Conservation (phyloP, 139 green algal species). For the Bryopsis sp. region DNA sequence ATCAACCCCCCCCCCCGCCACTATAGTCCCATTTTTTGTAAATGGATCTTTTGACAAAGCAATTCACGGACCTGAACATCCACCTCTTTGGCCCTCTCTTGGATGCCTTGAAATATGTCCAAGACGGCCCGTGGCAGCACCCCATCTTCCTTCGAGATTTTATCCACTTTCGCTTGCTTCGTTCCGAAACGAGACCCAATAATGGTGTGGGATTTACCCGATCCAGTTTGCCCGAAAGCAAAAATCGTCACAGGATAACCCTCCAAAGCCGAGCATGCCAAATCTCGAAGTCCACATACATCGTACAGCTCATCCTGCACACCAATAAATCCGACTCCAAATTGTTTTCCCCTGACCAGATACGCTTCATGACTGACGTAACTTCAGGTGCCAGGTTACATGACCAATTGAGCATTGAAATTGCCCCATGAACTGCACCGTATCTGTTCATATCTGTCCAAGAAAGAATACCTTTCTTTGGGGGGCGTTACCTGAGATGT, state of each 20-base stretch:
- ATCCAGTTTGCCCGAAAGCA: conserved; percentile 55
- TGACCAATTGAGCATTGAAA: too few relatives aligned
- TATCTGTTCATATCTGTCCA: too few relatives aligned
- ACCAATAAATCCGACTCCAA: not conserved
- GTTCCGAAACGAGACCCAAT: conserved; percentile 45
- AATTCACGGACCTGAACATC: not conserved
- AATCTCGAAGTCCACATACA: conserved; percentile 38
- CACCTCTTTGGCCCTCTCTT: not conserved
- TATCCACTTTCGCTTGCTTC: not conserved
- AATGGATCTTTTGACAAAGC: too few relatives aligned
- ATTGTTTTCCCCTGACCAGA: not conserved
- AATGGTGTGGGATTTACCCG: conserved; percentile 76
- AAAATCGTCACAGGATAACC: conserved; percentile 60
- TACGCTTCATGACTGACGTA: too few relatives aligned
- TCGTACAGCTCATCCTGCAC: conserved; percentile 38
- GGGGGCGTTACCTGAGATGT: conserved; percentile 3
- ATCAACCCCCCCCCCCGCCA: too few relatives aligned
- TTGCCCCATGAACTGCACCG: too few relatives aligned
- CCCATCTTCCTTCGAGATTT: conserved; percentile 32
- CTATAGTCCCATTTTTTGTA: too few relatives aligned
- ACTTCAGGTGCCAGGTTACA: too few relatives aligned
- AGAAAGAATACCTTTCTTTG: too few relatives aligned
- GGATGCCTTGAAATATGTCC: conserved; percentile 21
- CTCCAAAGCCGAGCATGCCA: conserved; percentile 47
- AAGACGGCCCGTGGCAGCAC: conserved; percentile 40